Evolutionary conservation across 805 yeast genomes (phyloP).

Genomic region (Candida nanaspora): DNA sequence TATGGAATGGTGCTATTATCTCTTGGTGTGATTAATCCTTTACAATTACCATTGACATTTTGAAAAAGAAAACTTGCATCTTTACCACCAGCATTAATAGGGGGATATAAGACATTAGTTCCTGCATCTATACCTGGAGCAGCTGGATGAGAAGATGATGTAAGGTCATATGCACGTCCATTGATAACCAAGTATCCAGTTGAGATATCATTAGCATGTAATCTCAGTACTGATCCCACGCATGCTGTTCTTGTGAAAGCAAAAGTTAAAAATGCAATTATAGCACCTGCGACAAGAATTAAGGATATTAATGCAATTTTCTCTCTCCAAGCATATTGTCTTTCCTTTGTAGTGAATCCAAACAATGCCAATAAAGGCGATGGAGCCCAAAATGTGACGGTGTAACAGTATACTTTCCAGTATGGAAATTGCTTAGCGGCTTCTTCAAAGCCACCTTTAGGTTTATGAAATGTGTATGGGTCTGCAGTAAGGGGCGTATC

Average conservation of each 20-base stretch:
- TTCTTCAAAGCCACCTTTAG: conserved; percentile 16
- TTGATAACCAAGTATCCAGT: conserved; percentile 64
- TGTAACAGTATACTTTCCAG: conserved; percentile 81
- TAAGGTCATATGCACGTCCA: conserved; percentile 73
- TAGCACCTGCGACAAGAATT: conserved; percentile 64
- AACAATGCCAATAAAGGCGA: conserved; percentile 58
- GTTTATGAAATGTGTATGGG: conserved; percentile 13
- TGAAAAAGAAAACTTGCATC: conserved; percentile 84
- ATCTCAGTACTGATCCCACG: conserved; percentile 34
- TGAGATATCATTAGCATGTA: conserved; percentile 53
- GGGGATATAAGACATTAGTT: conserved; percentile 74
- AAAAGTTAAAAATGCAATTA: conserved; percentile 82
- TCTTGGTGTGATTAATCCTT: conserved; percentile 65
- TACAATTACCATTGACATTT: conserved; percentile 88
- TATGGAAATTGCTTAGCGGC: conserved; percentile 22
- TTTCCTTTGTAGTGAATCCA: conserved; percentile 72
- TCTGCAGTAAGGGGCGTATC: conserved; percentile 17
- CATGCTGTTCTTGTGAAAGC: conserved; percentile 88
- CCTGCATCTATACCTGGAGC: conserved; percentile 73
- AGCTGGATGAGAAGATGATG: conserved; percentile 65
- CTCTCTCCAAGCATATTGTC: conserved; percentile 97
- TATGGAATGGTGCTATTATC: conserved; percentile 66
- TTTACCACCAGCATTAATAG: conserved; percentile 78
- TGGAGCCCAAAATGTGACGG: conserved; percentile 91
- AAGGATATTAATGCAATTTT: conserved; percentile 79